These are phyloP conservation scores for Zygoascus sp. DNA, from an alignment of 1,139 yeast species.

Conservation along the genomic window DNA sequence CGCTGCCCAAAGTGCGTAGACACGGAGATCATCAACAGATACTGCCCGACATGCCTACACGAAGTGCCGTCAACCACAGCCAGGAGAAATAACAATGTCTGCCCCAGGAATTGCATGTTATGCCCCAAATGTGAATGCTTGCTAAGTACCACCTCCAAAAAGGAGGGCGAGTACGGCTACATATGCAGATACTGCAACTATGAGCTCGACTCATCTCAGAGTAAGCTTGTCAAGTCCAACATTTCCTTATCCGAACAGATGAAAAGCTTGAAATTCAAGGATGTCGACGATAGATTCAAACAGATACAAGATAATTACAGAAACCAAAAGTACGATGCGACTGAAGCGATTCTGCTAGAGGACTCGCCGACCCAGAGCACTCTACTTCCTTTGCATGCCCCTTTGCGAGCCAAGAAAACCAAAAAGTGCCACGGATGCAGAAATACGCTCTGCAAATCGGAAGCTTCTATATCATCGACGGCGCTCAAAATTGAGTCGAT, in stretches of 20 bases:
- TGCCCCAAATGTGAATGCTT: slow-evolving; percentile 26
- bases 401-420: slow-evolving; percentile 27
- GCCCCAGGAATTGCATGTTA: slow-evolving; percentile 28
- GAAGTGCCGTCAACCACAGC: slow-evolving; percentile 29
- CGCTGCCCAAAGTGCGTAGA: slow-evolving; percentile 29
- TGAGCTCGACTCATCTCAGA: slow-evolving; percentile 14
- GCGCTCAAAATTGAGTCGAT: slow-evolving; percentile 25
- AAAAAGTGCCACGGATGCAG: slow-evolving; percentile 32
- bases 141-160: slow-evolving; percentile 14
- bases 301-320: background rate
- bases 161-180: slow-evolving; percentile 16
- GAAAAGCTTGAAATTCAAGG: background rate
- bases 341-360: background rate
- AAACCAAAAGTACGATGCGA: background rate
- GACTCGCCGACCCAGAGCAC: slow-evolving; percentile 1
- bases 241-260: slow-evolving; percentile 20
- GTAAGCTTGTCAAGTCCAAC: slow-evolving; percentile 15
- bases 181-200: slow-evolving; percentile 27
- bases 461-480: slow-evolving; percentile 26
- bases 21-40: slow-evolving; percentile 27
- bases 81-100: slow-evolving; percentile 22
- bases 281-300: slow-evolving; percentile 1
- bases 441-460: slow-evolving; percentile 29
- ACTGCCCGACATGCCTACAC: slow-evolving; percentile 29
- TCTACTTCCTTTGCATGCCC: slow-evolving; percentile 23